Evolutionary conservation across 495 filamentous ascomycete species (phyloP).

Genomic region (Tuber indicum): DNA sequence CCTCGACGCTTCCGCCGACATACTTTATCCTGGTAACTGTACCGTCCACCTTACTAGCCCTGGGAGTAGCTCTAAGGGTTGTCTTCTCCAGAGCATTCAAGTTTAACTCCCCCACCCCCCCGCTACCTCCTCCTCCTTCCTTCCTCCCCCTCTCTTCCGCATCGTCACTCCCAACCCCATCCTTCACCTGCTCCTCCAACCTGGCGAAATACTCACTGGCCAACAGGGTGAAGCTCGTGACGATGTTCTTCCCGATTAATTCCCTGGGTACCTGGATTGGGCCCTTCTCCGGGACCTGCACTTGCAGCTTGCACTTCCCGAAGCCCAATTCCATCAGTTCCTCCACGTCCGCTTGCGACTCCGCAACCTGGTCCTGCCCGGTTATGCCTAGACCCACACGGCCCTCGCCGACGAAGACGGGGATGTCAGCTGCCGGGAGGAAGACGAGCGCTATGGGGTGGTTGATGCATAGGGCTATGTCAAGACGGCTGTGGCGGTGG

Average conservation of each 20-base stretch:
- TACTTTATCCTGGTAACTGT: conserved; percentile 80
- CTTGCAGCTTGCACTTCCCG: conserved; percentile 83
- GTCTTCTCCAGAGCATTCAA: conserved; percentile 20
- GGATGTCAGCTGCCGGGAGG: conserved; percentile 94
- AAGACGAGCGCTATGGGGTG: conserved; percentile 92
- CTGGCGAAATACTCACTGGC: conserved; percentile 71
- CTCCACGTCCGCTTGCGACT: conserved; percentile 70
- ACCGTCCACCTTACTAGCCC: conserved; percentile 46
- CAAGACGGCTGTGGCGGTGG: conserved; percentile 80
- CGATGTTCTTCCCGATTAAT: conserved; percentile 86
- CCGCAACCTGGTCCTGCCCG: conserved; percentile 81
- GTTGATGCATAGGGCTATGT: conserved; percentile 95
- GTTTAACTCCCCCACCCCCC: conserved; percentile 44
- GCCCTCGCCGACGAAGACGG: conserved; percentile 91
- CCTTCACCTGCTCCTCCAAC: conserved; percentile 51
- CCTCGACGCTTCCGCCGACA: conserved; percentile 91
- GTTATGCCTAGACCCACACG: conserved; percentile 92
- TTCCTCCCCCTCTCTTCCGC: background rate
- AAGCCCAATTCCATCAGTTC: conserved; percentile 76
- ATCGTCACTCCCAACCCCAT: conserved; percentile 7
- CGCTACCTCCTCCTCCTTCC: conserved; percentile 12
- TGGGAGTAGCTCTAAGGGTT: conserved; percentile 19
- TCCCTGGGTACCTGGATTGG: conserved; percentile 60
- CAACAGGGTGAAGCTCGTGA: conserved; percentile 86
- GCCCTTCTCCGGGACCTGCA: conserved; percentile 89